A percentile compares a stretch with the other conserved stretches of the same genome.
Evolutionary conservation across 148 eudicot genomes (phyloP).

Genomic region (Camellia granthamiana): DNA sequence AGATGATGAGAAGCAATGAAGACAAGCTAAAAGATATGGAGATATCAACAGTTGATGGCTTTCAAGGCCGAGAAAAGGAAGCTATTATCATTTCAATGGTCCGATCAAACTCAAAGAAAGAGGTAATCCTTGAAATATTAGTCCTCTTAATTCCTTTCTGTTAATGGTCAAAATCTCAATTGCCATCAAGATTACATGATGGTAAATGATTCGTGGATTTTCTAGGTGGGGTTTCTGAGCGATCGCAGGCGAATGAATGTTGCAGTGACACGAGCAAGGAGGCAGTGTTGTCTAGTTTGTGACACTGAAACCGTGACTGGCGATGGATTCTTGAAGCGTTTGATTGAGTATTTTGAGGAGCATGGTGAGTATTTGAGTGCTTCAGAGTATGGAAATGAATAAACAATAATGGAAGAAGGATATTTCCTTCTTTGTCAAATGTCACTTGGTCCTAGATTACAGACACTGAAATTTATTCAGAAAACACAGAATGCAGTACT

Average conservation of each 20-base stretch:
- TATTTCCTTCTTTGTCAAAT: neutral
- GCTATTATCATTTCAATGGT: slow-evolving; percentile 98
- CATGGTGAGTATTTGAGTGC: slow-evolving; percentile 94
- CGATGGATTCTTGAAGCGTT: slow-evolving; percentile 81
- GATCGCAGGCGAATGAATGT: slow-evolving; percentile 97
- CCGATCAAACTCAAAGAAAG: slow-evolving; percentile 89
- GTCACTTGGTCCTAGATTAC: neutral
- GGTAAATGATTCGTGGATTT: neutral
- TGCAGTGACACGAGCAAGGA: slow-evolving; percentile 96
- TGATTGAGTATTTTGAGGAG: slow-evolving; percentile 89
- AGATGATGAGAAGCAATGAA: slow-evolving; percentile 62
- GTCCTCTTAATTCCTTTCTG: neutral
- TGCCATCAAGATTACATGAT: neutral
- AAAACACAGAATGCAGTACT: too few species aligned
- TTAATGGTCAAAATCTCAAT: neutral
- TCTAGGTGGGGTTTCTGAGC: slow-evolving; percentile 89
- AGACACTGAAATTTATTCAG: too few species aligned
- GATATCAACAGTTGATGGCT: slow-evolving; percentile 97
- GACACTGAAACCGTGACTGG: slow-evolving; percentile 90
- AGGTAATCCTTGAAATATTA: slow-evolving; percentile 43
- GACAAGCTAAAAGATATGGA: slow-evolving; percentile 82
- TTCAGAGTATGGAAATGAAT: slow-evolving; percentile 67
- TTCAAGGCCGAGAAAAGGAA: slow-evolving; percentile 97
- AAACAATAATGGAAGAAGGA: slow-evolving; percentile 7
- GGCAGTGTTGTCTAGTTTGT: slow-evolving; percentile 90